Evolutionary conservation across 129 eudicot genomes (phyloP).

Genomic region (Arctium lappa): DNA sequence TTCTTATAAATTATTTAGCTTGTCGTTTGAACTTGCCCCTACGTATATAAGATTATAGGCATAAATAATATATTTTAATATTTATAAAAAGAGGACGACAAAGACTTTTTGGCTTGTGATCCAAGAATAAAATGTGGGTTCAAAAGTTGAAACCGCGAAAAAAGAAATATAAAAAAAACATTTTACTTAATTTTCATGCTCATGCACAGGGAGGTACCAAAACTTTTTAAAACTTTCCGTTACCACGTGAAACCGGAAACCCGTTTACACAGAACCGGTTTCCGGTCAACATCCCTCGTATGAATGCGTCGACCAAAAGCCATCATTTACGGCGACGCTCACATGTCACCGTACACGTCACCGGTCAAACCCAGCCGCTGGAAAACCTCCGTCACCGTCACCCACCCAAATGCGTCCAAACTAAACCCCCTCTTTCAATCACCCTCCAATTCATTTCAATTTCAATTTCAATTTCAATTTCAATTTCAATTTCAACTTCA

Average conservation of each 20-base stretch:
- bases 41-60: no score
- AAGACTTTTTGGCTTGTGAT: conserved; percentile 16
- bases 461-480: not conserved
- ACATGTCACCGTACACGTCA: conserved; percentile 11
- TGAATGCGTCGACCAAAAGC: conserved; percentile 38
- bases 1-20: no score
- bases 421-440: not conserved
- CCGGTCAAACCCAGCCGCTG: conserved; percentile 22
- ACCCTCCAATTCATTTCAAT: conserved; percentile 13
- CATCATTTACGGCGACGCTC: conserved; percentile 13
- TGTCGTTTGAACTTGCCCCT: no score
- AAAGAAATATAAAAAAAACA: not conserved
- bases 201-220: conserved; percentile 29
- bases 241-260: conserved; percentile 30
- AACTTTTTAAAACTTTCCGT: not conserved
- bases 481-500: not conserved
- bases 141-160: conserved; percentile 27
- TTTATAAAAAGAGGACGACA: not conserved
- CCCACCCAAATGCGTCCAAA: conserved; percentile 9
- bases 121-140: conserved; percentile 10
- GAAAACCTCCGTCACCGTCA: not conserved
- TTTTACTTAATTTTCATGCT: not conserved
- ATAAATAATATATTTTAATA: not conserved
- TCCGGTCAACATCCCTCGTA: conserved; percentile 42
- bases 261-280: conserved; percentile 46